A percentile compares a stretch with the other conserved stretches of the same genome.
phyloP scores from a whole-genome alignment of 129 eudicot species.

The Arctium lappa region DNA sequence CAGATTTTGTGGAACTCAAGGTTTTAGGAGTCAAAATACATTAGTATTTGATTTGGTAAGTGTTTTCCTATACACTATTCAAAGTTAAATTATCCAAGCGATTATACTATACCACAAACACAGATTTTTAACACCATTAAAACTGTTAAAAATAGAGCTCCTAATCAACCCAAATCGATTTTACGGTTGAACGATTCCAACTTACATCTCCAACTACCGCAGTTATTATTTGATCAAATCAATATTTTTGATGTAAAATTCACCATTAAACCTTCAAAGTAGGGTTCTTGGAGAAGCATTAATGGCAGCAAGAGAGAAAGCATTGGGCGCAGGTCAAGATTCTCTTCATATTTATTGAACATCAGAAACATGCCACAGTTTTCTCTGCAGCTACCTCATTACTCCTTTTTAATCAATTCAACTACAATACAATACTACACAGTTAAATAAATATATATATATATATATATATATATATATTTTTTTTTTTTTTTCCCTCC shows the following conservation, averaged over 20 bases:
- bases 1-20: no score
- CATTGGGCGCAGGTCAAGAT: conserved; percentile 31
- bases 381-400: conserved; percentile 30
- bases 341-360: conserved; percentile 34
- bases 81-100: no score
- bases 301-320: conserved; percentile 23
- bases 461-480: background rate
- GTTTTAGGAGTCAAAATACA: no score
- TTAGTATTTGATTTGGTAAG: no score
- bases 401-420: conserved; percentile 17
- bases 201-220: conserved; percentile 6
- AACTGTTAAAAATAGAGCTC: background rate
- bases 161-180: background rate
- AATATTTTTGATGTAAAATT: conserved; percentile 12
- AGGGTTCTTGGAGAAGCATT: conserved; percentile 23
- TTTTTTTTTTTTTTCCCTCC: background rate
- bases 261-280: conserved; percentile 15
- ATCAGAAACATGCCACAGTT: conserved; percentile 33
- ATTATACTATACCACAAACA: no score
- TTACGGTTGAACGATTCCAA: background rate
- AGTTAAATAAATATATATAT: background rate
- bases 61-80: no score
- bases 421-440: conserved; percentile 1
- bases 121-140: background rate
- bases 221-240: conserved; percentile 8